Evolutionary conservation across 2,329 filamentous ascomycete species (phyloP).

Genomic region (Stagonosporopsis chrysanthemi): DNA sequence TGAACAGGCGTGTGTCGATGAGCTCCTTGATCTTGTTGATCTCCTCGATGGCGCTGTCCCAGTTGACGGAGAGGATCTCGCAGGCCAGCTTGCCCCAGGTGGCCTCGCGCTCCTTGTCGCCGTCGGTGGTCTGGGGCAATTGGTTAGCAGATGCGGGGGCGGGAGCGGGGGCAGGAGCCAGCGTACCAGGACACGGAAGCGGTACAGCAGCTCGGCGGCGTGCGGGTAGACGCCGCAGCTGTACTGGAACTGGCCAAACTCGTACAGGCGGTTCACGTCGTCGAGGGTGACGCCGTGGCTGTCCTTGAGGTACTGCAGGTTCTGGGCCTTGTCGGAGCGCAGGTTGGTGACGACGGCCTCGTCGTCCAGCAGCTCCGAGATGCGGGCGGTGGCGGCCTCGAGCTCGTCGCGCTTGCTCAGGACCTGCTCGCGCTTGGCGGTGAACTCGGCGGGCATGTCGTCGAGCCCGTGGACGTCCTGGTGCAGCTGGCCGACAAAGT

Average conservation of each 20-base stretch:
- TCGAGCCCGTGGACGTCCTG: slow-evolving; percentile 84
- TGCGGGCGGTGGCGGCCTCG: slow-evolving; percentile 87
- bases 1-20: slow-evolving; percentile 95
- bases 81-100: slow-evolving; percentile 98
- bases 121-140: slow-evolving; percentile 77
- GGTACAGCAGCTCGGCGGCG: slow-evolving; percentile 91
- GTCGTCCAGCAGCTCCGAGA: slow-evolving; percentile 83
- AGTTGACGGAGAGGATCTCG: slow-evolving; percentile 93
- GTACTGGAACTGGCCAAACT: slow-evolving; percentile 97
- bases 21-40: slow-evolving; percentile 70
- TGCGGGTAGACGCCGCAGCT: slow-evolving; percentile 93
- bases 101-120: slow-evolving; percentile 93
- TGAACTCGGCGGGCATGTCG: slow-evolving; percentile 82
- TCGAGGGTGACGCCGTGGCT: slow-evolving; percentile 92
- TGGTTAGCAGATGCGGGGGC: slow-evolving; percentile 12
- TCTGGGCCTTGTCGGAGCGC: slow-evolving; percentile 96
- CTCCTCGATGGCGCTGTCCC: slow-evolving; percentile 81
- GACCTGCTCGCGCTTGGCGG: slow-evolving; percentile 88
- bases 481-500: slow-evolving; percentile 93
- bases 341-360: slow-evolving; percentile 91
- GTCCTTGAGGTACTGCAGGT: slow-evolving; percentile 97
- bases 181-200: slow-evolving; percentile 84
- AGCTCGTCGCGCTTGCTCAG: slow-evolving; percentile 81
- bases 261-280: slow-evolving; percentile 95
- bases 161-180: too few relatives aligned